Conservation (phyloP, 495 filamentous ascomycete genomes). For the Penicillium maclennaniae region DNA sequence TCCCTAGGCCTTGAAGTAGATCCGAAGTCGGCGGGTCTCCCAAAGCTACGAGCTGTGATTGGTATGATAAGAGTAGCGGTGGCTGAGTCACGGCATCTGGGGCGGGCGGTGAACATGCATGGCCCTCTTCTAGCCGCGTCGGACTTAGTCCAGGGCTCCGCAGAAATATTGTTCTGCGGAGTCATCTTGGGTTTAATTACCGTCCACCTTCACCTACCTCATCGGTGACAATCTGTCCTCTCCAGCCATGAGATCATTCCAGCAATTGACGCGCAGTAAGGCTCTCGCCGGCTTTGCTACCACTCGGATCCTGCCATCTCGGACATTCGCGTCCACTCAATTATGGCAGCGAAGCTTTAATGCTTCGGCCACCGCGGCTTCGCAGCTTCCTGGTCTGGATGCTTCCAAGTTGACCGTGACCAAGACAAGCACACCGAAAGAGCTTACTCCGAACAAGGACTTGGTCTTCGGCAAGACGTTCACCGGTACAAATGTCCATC, state of each 20-base stretch:
- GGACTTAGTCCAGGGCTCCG: slow-evolving; percentile 36
- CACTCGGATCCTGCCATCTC: slow-evolving; percentile 25
- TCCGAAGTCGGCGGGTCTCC: slow-evolving; percentile 23
- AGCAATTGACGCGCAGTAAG: slow-evolving; percentile 39
- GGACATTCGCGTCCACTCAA: slow-evolving; percentile 24
- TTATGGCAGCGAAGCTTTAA: slow-evolving; percentile 54
- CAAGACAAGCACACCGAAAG: slow-evolving; percentile 71
- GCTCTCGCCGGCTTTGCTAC: slow-evolving; percentile 25
- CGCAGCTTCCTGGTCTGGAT: slow-evolving; percentile 63
- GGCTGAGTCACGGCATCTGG: slow-evolving; percentile 5
- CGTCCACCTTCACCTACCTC: slow-evolving; percentile 11
- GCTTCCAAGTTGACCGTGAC: slow-evolving; percentile 68
- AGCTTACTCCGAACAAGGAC: slow-evolving; percentile 65
- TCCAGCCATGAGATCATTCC: slow-evolving; percentile 37
- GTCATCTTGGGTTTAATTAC: slow-evolving; percentile 27
- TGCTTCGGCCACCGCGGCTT: slow-evolving; percentile 51
- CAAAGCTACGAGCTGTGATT: slow-evolving; percentile 11
- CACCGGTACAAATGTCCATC: slow-evolving; percentile 56
- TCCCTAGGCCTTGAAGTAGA: background rate
- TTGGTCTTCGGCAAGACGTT: slow-evolving; percentile 86
- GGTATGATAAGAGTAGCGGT: background rate
- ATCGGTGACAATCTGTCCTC: background rate
- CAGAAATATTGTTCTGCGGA: slow-evolving; percentile 20
- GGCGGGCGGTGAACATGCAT: slow-evolving; percentile 19
- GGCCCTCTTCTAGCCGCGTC: slow-evolving; percentile 5